Conservation (phyloP, 495 filamentous ascomycete genomes). For the Pyronema domesticum region DNA sequence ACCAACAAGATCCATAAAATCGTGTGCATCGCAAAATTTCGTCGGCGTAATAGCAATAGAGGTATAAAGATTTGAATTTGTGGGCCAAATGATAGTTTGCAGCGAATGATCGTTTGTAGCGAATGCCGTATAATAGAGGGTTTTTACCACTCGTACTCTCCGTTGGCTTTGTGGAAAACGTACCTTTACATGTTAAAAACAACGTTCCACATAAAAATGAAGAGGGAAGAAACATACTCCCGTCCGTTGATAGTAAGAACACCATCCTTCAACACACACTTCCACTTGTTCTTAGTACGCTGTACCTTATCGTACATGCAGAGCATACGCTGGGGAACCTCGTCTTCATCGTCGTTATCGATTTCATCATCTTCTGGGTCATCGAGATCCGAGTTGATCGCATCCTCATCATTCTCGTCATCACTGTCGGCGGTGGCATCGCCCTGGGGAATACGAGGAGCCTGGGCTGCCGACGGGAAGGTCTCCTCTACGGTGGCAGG, state of each 20-base stretch:
- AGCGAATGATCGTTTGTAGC: too few relatives aligned
- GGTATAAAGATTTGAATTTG: too few relatives aligned
- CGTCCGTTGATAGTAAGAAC: slow-evolving; percentile 77
- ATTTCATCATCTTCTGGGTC: slow-evolving; percentile 73
- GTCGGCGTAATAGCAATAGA: too few relatives aligned
- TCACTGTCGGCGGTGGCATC: slow-evolving; percentile 50
- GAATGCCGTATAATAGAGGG: too few relatives aligned
- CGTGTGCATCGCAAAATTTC: too few relatives aligned
- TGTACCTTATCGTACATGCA: slow-evolving; percentile 99
- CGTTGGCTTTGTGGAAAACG: slow-evolving; percentile 90
- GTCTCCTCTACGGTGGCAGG: slow-evolving; percentile 6
- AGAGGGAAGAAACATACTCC: slow-evolving; percentile 41
- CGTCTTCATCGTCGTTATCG: slow-evolving; percentile 66
- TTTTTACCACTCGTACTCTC: slow-evolving; percentile 88
- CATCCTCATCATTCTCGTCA: slow-evolving; percentile 67
- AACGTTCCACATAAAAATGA: neutral
- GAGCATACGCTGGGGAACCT: slow-evolving; percentile 68
- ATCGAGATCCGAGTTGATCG: slow-evolving; percentile 96
- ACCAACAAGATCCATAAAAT: too few relatives aligned
- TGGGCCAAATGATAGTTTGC: too few relatives aligned
- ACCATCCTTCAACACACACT: slow-evolving; percentile 94
- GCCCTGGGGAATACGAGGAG: slow-evolving; percentile 30
- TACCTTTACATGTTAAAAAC: slow-evolving; percentile 38
- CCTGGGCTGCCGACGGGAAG: neutral
- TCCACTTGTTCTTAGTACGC: slow-evolving; percentile 99